Evolutionary conservation across 805 yeast genomes (phyloP).

Genomic region (Cyberlindnera maritima): DNA sequence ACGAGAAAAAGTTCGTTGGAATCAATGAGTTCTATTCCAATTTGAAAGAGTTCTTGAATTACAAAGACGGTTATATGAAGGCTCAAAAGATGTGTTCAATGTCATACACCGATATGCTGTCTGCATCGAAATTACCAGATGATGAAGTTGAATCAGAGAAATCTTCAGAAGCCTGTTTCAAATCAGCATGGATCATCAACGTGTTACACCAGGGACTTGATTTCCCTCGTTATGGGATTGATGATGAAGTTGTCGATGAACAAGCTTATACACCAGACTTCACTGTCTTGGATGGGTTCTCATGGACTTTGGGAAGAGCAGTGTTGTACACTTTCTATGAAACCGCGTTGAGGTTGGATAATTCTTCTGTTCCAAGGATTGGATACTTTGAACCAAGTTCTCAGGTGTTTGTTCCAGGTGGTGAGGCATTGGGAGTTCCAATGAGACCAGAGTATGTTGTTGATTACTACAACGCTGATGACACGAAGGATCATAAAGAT

Average conservation of each 20-base stretch:
- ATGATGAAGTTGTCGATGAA: slow-evolving; percentile 29
- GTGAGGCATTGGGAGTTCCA: slow-evolving; percentile 42
- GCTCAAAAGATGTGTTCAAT: slow-evolving; percentile 46
- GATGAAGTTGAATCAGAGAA: slow-evolving; percentile 40
- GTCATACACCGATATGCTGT: slow-evolving; percentile 16
- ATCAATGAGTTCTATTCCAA: slow-evolving; percentile 71
- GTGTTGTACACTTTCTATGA: slow-evolving; percentile 59
- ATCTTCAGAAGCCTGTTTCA: slow-evolving; percentile 55
- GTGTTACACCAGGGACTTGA: slow-evolving; percentile 61
- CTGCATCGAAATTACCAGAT: slow-evolving; percentile 6
- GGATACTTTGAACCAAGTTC: slow-evolving; percentile 52
- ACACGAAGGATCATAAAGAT: slow-evolving; percentile 8
- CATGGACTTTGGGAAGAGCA: slow-evolving; percentile 63
- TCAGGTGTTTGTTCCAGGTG: slow-evolving; percentile 48
- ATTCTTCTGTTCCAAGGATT: slow-evolving; percentile 22
- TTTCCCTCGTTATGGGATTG: slow-evolving; percentile 50
- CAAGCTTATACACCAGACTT: slow-evolving; percentile 31
- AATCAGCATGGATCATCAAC: slow-evolving; percentile 55
- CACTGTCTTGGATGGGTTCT: slow-evolving; percentile 43
- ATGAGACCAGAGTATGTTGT: slow-evolving; percentile 43
- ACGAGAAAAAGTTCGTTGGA: slow-evolving; percentile 55
- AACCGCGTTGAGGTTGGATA: slow-evolving; percentile 27
- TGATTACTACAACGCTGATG: slow-evolving; percentile 18
- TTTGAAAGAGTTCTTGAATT: slow-evolving; percentile 43
- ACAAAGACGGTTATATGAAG: slow-evolving; percentile 36